phyloP scores from a whole-genome alignment of 768 basidiomycete genomes.

The Favolaschia claudopus region DNA sequence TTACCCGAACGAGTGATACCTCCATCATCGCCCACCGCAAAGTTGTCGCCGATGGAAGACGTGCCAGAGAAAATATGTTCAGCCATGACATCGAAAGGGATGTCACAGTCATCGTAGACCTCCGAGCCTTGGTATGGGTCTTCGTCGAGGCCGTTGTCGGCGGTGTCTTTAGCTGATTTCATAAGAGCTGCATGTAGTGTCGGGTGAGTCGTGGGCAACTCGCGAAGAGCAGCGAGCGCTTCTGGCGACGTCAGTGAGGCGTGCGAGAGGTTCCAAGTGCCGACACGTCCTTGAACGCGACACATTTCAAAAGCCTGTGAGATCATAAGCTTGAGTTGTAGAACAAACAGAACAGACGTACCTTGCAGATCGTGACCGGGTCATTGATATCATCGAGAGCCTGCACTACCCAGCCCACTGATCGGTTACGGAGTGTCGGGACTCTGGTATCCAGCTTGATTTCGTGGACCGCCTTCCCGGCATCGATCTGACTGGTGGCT shows the following conservation, averaged over 20 bases:
- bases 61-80: neutral
- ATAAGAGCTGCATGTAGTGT: neutral
- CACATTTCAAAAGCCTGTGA: conserved; percentile 15
- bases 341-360: no score
- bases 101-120: conserved; percentile 17
- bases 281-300: no score
- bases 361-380: neutral
- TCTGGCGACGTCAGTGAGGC: neutral
- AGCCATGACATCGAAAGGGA: conserved; percentile 9
- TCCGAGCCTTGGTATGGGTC: neutral
- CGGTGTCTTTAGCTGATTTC: neutral
- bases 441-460: conserved; percentile 13
- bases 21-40: neutral
- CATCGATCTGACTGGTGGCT: no score
- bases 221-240: neutral
- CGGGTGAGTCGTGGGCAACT: neutral
- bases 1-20: conserved; percentile 9
- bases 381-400: neutral
- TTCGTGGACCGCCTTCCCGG: neutral
- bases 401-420: conserved; percentile 17
- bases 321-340: no score
- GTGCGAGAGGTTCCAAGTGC: neutral
- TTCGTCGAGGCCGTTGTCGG: neutral
- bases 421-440: conserved; percentile 2
- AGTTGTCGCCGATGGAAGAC: neutral